These are phyloP conservation scores for Rhynchosporium agropyri DNA, from an alignment of 2,329 filamentous ascomycete genomes.

Conservation along the genomic window DNA sequence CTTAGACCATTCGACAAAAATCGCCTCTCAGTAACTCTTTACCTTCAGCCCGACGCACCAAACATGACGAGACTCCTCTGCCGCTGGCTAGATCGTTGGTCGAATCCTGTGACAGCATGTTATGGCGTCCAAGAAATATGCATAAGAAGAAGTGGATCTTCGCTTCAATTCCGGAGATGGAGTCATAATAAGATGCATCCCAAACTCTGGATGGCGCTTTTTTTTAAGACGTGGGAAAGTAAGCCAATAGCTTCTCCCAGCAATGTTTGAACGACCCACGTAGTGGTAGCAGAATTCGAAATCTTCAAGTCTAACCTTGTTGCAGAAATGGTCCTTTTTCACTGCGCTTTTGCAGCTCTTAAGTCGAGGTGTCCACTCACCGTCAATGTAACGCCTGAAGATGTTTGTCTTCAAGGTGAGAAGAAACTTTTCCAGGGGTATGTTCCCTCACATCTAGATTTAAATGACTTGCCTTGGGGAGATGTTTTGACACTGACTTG, in stretches of 20 bases:
- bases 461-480: background rate
- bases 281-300: background rate
- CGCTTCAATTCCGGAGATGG: slow-evolving; percentile 57
- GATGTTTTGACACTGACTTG: background rate
- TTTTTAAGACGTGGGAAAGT: slow-evolving; percentile 65
- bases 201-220: slow-evolving; percentile 58
- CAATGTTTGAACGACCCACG: too few species aligned
- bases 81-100: slow-evolving; percentile 39
- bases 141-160: slow-evolving; percentile 52
- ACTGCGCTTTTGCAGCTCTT: slow-evolving; percentile 59
- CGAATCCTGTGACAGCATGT: slow-evolving; percentile 48
- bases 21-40: slow-evolving; percentile 56
- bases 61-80: slow-evolving; percentile 39
- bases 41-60: slow-evolving; percentile 48
- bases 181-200: slow-evolving; percentile 47
- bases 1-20: slow-evolving; percentile 58
- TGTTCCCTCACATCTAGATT: slow-evolving; percentile 32
- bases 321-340: slow-evolving; percentile 61
- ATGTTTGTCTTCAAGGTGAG: slow-evolving; percentile 54
- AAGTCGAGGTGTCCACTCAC: slow-evolving; percentile 55
- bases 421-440: slow-evolving; percentile 59
- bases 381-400: slow-evolving; percentile 48
- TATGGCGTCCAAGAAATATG: slow-evolving; percentile 58
- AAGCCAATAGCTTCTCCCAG: slow-evolving; percentile 27
- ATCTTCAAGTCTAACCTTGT: slow-evolving; percentile 3